Evolutionary conservation across 139 green algal species (phyloP).

Genomic region (Volvox reticuliferus): DNA sequence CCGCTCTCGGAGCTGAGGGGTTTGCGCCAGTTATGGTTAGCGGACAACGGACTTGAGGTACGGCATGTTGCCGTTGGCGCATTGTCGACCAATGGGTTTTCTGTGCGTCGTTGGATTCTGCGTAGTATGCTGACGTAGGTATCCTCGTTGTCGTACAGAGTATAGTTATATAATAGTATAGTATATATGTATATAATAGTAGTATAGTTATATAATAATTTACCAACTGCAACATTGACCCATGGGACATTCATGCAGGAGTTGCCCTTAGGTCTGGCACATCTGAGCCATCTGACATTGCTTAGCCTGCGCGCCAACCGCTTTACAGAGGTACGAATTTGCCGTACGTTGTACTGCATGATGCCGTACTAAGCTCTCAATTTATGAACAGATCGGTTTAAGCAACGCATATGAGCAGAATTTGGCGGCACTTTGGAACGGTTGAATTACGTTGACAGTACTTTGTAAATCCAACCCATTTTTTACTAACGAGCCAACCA

Average conservation of each 20-base stretch:
- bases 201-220: no score
- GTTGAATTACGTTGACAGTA: no score
- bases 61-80: neutral
- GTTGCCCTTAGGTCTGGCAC: slow-evolving; percentile 14
- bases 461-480: no score
- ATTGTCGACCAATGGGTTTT: no score
- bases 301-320: slow-evolving; percentile 33
- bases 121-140: no score
- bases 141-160: neutral
- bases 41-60: slow-evolving; percentile 36
- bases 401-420: no score
- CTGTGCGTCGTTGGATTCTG: no score
- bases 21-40: slow-evolving; percentile 6
- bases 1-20: slow-evolving; percentile 9
- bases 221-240: neutral
- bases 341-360: neutral
- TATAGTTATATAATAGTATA: no score
- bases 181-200: no score
- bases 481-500: no score
- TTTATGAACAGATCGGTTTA: no score
- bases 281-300: neutral
- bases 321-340: neutral
- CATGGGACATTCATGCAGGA: neutral
- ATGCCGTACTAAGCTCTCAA: neutral
- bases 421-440: no score